Evolutionary conservation across 306 rosid species (phyloP).

Genomic region (Sphenostylis stenocarpa): DNA sequence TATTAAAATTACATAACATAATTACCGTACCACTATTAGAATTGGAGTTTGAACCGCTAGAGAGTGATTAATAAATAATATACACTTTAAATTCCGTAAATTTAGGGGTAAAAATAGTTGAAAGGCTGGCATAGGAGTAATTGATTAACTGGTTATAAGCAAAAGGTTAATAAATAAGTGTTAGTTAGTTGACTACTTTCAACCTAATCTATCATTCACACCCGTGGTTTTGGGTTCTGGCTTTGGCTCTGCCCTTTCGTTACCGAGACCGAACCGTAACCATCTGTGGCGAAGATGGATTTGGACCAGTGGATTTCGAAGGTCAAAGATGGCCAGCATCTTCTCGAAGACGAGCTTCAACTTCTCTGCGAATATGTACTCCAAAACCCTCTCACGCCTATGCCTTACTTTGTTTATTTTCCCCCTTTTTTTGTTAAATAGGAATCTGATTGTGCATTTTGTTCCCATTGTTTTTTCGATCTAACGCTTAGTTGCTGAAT

Average conservation of each 20-base stretch:
- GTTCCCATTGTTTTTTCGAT: neutral
- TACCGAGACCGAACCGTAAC: neutral
- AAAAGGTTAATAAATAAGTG: neutral
- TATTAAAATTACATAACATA: too few species aligned
- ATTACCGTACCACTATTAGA: too few species aligned
- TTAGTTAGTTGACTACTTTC: neutral
- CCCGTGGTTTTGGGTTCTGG: neutral
- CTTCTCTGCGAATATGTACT: constrained; percentile 82
- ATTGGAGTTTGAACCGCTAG: too few species aligned
- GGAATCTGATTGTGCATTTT: neutral
- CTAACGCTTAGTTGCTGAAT: neutral
- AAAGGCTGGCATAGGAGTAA: too few species aligned
- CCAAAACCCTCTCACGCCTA: neutral
- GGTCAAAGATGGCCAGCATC: constrained; percentile 92
- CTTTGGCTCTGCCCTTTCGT: neutral
- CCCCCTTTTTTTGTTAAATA: neutral
- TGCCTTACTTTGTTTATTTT: neutral
- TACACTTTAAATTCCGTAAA: too few species aligned
- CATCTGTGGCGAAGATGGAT: constrained; percentile 48
- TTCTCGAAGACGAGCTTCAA: constrained; percentile 85
- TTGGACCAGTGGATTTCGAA: constrained; percentile 92
- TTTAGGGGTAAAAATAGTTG: neutral
- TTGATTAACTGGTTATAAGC: neutral
- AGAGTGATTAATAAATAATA: too few species aligned
- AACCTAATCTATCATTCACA: neutral